Base-by-base conservation (phyloP, 345 rosid genomes). In the Brassica incana region DNA sequence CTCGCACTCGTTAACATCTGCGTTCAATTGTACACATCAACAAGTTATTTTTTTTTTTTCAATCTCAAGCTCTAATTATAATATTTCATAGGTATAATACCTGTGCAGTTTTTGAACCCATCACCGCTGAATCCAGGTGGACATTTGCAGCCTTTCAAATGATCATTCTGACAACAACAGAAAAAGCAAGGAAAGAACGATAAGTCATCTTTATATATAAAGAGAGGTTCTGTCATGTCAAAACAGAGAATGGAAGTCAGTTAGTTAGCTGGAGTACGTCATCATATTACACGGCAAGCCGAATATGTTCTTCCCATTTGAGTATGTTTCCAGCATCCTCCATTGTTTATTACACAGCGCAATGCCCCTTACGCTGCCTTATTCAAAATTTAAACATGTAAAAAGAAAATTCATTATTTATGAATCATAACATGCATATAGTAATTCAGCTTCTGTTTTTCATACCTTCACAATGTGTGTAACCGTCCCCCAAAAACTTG, bases 51-150 rank as follows among this genome's bases (percentile, higher is more conserved):
- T 23, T 50, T 69, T 45, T 29, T 69, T 54, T 60, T 32, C 0
- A 29, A 7, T 43, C 61, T 29, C 5, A 20, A 32, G 11, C 10
- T 30, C 7, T 18, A 6, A 32, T 0, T 15, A 25, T 58, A 9
- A 36, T 48, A 48, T 32, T 67, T n/a, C 9, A 67, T 27, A 27
- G 20, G 6, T 43, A 40, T 58, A 32, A 32, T 86, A 95, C 99
- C 97, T 77, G 87, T 76, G 62, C 99, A 95, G 50, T 75, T 75
- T 35, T 92, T 85, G 69, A 86, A 85, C 38, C 97, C 99, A 82
- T 95, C 92, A 11, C 92, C 95, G 56, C 38, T 91, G 78, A 95
- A 92, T 81, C 97, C 95, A 2, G 81, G 79, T 65, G 99, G 99
- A 82, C 99, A 95, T 82, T 85, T 86, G 87, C 99, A 95, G 45